These are phyloP conservation scores for Fusarium zealandicum DNA, from an alignment of 2,329 filamentous ascomycete genomes.

Conservation along the genomic window DNA sequence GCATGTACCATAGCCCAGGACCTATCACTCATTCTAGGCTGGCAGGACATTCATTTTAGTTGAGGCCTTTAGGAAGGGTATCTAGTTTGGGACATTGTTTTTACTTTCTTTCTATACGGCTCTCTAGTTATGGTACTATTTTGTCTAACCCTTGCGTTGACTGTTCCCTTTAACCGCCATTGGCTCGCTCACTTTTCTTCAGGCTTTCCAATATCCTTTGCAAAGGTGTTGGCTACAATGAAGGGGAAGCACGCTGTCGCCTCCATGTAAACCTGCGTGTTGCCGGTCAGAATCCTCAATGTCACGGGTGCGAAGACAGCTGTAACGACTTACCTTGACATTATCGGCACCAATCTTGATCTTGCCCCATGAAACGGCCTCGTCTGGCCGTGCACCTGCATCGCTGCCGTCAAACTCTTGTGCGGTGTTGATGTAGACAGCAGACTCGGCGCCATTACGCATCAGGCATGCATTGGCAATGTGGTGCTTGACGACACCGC, in stretches of 20 bases:
- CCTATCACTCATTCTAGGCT: too few relatives aligned
- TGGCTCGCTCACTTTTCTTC: constrained; percentile 12
- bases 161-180: background rate
- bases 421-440: constrained; percentile 96
- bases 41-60: too few relatives aligned
- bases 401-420: constrained; percentile 98
- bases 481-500: constrained; percentile 96
- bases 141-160: background rate
- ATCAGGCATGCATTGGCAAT: constrained; percentile 98
- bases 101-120: too few relatives aligned
- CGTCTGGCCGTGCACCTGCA: constrained; percentile 91
- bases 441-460: constrained; percentile 96
- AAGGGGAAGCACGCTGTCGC: constrained; percentile 71
- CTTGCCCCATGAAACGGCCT: constrained; percentile 98
- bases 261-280: constrained; percentile 65
- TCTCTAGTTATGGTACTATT: background rate
- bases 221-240: constrained; percentile 72
- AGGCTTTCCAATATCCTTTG: constrained; percentile 54
- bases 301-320: background rate
- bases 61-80: too few relatives aligned
- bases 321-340: constrained; percentile 73
- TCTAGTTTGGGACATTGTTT: too few relatives aligned
- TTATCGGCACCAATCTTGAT: constrained; percentile 88
- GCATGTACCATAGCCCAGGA: too few relatives aligned
- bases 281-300: constrained; percentile 2